Base-by-base conservation (phyloP, 2,329 filamentous ascomycete species). In the Fusarium sp. region DNA sequence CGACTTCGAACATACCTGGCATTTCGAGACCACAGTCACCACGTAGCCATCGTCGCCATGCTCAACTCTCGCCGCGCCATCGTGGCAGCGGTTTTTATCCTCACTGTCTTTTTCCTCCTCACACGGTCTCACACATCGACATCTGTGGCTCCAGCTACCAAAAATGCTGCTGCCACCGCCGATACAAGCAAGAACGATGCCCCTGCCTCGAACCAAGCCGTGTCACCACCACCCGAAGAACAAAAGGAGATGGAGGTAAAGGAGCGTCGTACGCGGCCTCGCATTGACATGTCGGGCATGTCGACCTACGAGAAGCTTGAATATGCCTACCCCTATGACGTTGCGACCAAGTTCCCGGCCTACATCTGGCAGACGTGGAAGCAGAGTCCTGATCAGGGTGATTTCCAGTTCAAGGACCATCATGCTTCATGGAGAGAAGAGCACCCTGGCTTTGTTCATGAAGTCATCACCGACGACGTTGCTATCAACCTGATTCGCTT, bases 331-430 rank as follows among this genome's bases (percentile, higher is more conserved):
- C 93, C 94, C 21, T 99, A 98, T 84, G 92, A 97, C 76, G 86
- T 95, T 67, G 89, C 94, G 76, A 81, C 85, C 73, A 97, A 95
- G 79, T 98, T 98, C 79, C 96, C 96, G 5, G 94, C 94, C 58
- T 98, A 97, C 84, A 97, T 99, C 77, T 99, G 96, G 96, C 96
- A 99, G 85, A 99, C 96, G 16, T 99, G 96, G 96, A 98, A 97
- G 80, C 91, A 89, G 76, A 92, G 89, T 2, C 94, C 95, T 0
- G 87, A 90, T 3, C 92, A 93, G 23, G 85, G 88, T 50, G 86
- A 92, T 66, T 99, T 99, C 77, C 81, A 84, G 21, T 94, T 97
- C 77, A 90, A 94, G 66, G 89, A 92, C 46, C 87, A 93, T 63
- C 96, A 98, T 82, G 92, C 93, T 16, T 94, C 92, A 66, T 99